Evolutionary conservation across 768 basidiomycete genomes (phyloP), one percentile per base, ranked within the genome.

Genomic region (Xerocomellus chrysenteron): DNA sequence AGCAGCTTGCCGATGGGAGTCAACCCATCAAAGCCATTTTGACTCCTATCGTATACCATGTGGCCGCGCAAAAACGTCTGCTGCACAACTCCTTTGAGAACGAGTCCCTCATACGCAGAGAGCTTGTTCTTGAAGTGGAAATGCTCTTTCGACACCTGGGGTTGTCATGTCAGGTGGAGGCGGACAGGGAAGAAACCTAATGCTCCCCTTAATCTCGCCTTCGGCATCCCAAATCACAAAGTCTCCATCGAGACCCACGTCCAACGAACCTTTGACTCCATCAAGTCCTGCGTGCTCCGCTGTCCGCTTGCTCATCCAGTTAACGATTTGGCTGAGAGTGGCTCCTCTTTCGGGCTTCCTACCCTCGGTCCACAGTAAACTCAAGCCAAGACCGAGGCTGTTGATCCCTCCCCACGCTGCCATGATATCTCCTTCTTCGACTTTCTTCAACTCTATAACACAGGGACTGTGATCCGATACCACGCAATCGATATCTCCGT

Each of bases 391-490:
- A 4, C 96, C 96, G 24, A 99, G 80, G 5, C 91, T 87, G 58
- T 88, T 90, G 60, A 99, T 92, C 0, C 96, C 96, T 41, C 96
- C 96, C 96, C 96, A 98, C 0, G 95, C 92, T 21, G 76, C 71
- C 87, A 97, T 90, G 58, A 98, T 79, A 65, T 94, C 82, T 1
- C 94, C 91, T 42, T 82, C 80, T 30, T 87, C 86, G 36, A 86
- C 70, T 57, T 81, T 82, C 77, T 98, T 99, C 56, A 99, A 75
- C 63, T 86, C 84, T 24, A 82, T 75, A 13, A 90, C 79, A 71
- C 95, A 98, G 16, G 95, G 95, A 60, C 92, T 94, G 68, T 99
- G 96, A 74, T 99, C 96, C 51, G 94, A 96, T 8, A 98, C 94
- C 51, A 98, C 86, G 66, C 82, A 94, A 73, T 97, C 92, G 63